phyloP scores from a whole-genome alignment of 1,284 basidiomycete genomes.

The Coriolopsis trogii region DNA sequence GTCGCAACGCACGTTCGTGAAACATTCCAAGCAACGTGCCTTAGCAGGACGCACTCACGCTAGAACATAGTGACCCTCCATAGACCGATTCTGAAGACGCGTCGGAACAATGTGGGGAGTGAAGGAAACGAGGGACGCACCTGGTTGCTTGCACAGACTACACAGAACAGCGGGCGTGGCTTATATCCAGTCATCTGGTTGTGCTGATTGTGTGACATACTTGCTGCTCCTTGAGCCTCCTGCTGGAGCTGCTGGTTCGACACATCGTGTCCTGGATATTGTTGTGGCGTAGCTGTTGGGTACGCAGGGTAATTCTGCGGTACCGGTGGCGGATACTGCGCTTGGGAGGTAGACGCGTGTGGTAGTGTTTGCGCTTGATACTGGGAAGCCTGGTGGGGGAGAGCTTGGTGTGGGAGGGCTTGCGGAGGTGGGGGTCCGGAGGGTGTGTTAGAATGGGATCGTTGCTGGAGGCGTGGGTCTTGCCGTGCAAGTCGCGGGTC shows the following conservation, averaged over 20 bases:
- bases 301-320: conserved; percentile 27
- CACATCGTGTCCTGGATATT: conserved; percentile 27
- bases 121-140: conserved; percentile 45
- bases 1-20: conserved; percentile 12
- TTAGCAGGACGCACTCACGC: conserved; percentile 56
- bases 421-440: conserved; percentile 27
- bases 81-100: conserved; percentile 86
- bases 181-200: conserved; percentile 45
- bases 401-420: conserved; percentile 14
- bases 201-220: conserved; percentile 7
- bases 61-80: conserved; percentile 96
- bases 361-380: conserved; percentile 21
- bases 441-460: conserved; percentile 46
- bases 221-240: conserved; percentile 31
- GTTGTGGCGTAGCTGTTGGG: conserved; percentile 40
- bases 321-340: conserved; percentile 19
- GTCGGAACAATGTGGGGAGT: conserved; percentile 3
- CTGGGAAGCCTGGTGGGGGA: conserved; percentile 14
- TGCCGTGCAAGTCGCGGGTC: conserved; percentile 75
- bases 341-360: conserved; percentile 25
- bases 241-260: conserved; percentile 32
- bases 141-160: conserved; percentile 98
- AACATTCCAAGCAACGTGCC: background rate
- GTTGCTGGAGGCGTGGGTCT: conserved; percentile 63
- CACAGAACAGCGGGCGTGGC: conserved; percentile 85